Evolutionary conservation across 192 early-diverging fungal genomes (phyloP).

Genomic region (Mortierella alpina): DNA sequence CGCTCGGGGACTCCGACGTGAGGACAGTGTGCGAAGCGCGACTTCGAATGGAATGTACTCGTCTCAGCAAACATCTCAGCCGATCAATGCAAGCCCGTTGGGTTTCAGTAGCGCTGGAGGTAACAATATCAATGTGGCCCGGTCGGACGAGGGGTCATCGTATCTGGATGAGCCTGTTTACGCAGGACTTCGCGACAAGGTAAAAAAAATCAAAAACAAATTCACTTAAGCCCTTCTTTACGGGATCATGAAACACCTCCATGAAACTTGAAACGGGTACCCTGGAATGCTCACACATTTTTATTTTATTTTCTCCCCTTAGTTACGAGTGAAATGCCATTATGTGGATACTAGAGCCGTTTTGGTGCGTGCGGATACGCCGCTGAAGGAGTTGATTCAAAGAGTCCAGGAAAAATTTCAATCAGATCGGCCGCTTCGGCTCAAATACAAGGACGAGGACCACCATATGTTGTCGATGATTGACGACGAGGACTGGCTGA

Average conservation of each 20-base stretch:
- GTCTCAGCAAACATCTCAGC: background rate
- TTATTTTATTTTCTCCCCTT: background rate
- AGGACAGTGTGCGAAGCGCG: conserved; percentile 33
- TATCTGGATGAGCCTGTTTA: conserved; percentile 35
- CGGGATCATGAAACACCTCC: background rate
- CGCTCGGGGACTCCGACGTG: conserved; percentile 21
- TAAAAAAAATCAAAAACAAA: background rate
- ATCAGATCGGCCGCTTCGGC: conserved; percentile 55
- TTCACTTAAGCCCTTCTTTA: background rate
- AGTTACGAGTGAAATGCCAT: conserved; percentile 73
- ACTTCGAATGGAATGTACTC: background rate
- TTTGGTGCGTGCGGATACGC: conserved; percentile 60
- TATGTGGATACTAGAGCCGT: conserved; percentile 73
- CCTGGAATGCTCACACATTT: background rate
- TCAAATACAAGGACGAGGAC: conserved; percentile 92
- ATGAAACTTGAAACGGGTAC: background rate
- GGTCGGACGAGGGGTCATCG: conserved; percentile 21
- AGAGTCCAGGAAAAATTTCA: conserved; percentile 74
- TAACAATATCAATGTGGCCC: background rate
- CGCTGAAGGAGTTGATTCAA: conserved; percentile 62
- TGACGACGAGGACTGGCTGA: conserved; percentile 91
- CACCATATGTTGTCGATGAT: conserved; percentile 85
- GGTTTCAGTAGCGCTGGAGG: conserved; percentile 12
- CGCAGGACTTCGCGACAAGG: conserved; percentile 35
- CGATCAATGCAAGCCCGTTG: conserved; percentile 15